phyloP scores from a whole-genome alignment of 2,329 filamentous ascomycete species.

The Exophiala bonariae region DNA sequence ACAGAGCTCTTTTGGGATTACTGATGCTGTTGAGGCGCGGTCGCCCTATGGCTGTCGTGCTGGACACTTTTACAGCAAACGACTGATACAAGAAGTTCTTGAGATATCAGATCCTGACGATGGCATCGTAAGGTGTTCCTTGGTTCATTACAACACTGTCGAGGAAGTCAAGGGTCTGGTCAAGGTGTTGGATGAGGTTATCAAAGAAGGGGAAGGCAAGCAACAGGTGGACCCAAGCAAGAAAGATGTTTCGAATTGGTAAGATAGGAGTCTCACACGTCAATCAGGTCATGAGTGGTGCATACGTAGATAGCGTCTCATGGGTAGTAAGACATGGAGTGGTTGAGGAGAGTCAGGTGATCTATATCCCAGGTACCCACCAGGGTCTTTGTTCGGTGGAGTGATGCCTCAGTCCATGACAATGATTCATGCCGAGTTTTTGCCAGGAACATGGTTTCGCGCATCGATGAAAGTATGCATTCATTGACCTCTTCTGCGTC shows the following conservation, averaged over 20 bases:
- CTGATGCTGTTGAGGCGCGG: conserved; percentile 61
- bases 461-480: no score
- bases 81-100: conserved; percentile 61
- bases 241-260: conserved; percentile 25
- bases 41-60: conserved; percentile 64
- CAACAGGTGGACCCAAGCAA: conserved; percentile 15
- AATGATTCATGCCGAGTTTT: no score
- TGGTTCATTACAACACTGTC: conserved; percentile 70
- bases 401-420: no score
- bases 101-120: conserved; percentile 55
- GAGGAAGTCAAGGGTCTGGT: conserved; percentile 29
- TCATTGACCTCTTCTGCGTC: no score
- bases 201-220: conserved; percentile 23
- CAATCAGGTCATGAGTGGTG: not conserved
- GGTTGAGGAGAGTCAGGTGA: no score
- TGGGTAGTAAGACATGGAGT: no score
- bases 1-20: conserved; percentile 50
- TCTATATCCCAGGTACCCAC: no score
- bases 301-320: no score
- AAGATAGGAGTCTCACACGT: not conserved
- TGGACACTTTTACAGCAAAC: conserved; percentile 69
- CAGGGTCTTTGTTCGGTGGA: no score
- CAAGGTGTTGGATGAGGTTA: conserved; percentile 28
- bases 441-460: no score
- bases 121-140: conserved; percentile 68